Conservation (phyloP, 352 stramenopile species). For the Phytophthora pini region DNA sequence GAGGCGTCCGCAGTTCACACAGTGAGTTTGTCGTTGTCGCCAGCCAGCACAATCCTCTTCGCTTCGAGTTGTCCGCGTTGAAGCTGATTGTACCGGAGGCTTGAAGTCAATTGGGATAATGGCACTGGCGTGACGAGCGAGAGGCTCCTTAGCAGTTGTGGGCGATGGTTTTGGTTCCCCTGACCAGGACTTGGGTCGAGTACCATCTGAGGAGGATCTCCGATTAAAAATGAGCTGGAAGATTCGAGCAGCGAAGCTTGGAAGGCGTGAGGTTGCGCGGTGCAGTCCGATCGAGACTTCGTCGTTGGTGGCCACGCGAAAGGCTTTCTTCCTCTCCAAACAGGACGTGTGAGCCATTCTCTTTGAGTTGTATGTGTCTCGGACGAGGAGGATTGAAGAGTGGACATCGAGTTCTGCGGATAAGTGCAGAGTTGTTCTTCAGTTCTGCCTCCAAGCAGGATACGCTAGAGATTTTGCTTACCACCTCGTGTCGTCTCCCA, state of each 20-base stretch:
- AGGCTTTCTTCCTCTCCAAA: slow-evolving; percentile 14
- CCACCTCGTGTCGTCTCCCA: too few relatives aligned
- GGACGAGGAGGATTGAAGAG: neutral
- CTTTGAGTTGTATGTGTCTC: neutral
- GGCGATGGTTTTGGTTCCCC: slow-evolving; percentile 3
- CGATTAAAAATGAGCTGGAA: slow-evolving; percentile 23
- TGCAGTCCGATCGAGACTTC: neutral
- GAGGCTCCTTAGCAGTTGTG: neutral
- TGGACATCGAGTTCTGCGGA: neutral
- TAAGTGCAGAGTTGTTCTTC: too few relatives aligned
- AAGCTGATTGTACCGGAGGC: neutral
- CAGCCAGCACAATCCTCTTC: neutral
- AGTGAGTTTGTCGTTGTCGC: slow-evolving; percentile 26
- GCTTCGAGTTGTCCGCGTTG: neutral
- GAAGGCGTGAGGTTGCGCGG: neutral
- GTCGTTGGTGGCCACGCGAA: slow-evolving; percentile 1
- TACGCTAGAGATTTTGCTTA: too few relatives aligned
- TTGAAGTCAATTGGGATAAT: slow-evolving; percentile 3
- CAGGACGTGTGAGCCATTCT: slow-evolving; percentile 6
- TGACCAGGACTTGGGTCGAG: slow-evolving; percentile 28
- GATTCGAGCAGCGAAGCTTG: slow-evolving; percentile 23
- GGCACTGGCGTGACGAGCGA: slow-evolving; percentile 17
- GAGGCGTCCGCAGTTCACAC: slow-evolving; percentile 30
- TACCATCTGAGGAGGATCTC: neutral
- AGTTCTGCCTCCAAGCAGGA: too few relatives aligned